A percentile compares a stretch with the other conserved stretches of the same genome.
Conservation (phyloP, 2,329 filamentous ascomycete species). For the Hymenoscyphus albidus region DNA sequence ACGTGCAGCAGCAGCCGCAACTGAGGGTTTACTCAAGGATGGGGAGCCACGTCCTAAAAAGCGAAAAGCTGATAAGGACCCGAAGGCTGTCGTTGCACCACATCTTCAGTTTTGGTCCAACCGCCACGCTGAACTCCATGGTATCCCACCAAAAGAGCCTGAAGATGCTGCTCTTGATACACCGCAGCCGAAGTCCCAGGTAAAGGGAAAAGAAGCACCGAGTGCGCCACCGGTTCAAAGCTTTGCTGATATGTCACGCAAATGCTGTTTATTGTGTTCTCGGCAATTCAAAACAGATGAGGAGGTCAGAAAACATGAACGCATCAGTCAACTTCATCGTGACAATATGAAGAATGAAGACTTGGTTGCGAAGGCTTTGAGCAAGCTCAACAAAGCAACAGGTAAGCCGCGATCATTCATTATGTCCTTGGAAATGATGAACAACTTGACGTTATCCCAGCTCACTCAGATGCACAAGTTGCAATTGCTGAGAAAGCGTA, state of each 20-base stretch:
- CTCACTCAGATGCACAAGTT: constrained; percentile 93
- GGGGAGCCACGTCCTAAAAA: constrained; percentile 46
- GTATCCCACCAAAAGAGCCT: constrained; percentile 41
- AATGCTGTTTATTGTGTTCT: constrained; percentile 60
- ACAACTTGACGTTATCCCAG: constrained; percentile 87
- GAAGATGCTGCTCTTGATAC: constrained; percentile 32
- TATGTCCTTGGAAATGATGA: constrained; percentile 67
- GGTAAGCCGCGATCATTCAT: constrained; percentile 12
- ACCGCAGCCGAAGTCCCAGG: constrained; percentile 11
- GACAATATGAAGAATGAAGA: constrained; percentile 50
- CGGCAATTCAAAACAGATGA: constrained; percentile 52
- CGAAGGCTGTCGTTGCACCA: constrained; percentile 54
- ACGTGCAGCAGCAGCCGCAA: constrained; percentile 36
- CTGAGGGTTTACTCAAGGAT: constrained; percentile 37
- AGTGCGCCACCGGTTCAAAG: constrained; percentile 46
- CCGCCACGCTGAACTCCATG: constrained; percentile 64
- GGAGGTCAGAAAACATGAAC: constrained; percentile 57
- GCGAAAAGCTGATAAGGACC: constrained; percentile 50
- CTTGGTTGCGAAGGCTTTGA: constrained; percentile 39
- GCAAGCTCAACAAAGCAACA: constrained; percentile 37
- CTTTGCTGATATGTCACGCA: constrained; percentile 55
- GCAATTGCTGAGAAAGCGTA: constrained; percentile 88
- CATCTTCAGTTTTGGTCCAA: constrained; percentile 71
- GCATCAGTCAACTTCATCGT: constrained; percentile 53
- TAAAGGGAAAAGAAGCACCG: constrained; percentile 22